Evolutionary conservation across 1,284 basidiomycete species (phyloP).

Genomic region (Trichosporon sp.): DNA sequence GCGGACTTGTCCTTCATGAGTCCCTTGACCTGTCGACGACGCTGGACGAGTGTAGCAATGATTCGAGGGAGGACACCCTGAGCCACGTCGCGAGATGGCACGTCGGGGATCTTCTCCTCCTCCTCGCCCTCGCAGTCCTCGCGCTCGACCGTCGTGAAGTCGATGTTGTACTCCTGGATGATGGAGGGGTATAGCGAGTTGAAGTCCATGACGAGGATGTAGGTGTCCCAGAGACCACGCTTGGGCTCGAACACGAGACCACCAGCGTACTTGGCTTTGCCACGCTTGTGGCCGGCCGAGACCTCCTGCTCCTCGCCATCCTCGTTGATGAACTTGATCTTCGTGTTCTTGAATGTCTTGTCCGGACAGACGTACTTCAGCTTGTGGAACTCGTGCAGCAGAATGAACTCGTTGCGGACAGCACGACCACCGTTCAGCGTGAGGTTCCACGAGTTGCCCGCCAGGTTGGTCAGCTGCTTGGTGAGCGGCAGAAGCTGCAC

Average conservation of each 20-base stretch:
- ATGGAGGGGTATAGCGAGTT: conserved; percentile 99
- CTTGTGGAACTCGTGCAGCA: conserved; percentile 95
- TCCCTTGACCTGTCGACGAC: conserved; percentile 84
- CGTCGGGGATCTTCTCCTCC: conserved; percentile 83
- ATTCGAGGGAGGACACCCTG: conserved; percentile 92
- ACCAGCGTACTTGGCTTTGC: conserved; percentile 96
- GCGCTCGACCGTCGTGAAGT: conserved; percentile 94
- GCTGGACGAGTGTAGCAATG: conserved; percentile 88
- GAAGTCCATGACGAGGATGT: conserved; percentile 99
- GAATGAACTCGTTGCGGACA: conserved; percentile 97
- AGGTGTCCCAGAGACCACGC: conserved; percentile 93
- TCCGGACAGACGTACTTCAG: conserved; percentile 96
- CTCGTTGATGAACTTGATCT: conserved; percentile 47
- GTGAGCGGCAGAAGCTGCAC: conserved; percentile 88
- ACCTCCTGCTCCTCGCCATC: conserved; percentile 59
- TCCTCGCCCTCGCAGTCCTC: conserved; percentile 57
- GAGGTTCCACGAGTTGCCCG: conserved; percentile 97
- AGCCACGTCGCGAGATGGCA: conserved; percentile 65
- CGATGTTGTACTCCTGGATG: conserved; percentile 99
- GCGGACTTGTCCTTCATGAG: conserved; percentile 88
- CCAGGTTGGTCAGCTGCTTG: conserved; percentile 91
- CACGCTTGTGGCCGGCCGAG: conserved; percentile 59
- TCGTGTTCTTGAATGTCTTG: conserved; percentile 67
- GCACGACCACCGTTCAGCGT: conserved; percentile 93
- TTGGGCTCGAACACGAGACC: conserved; percentile 98